These are phyloP conservation scores for Phytophthora pseudosyringae DNA, from an alignment of 352 stramenopile genomes.

Conservation along the genomic window DNA sequence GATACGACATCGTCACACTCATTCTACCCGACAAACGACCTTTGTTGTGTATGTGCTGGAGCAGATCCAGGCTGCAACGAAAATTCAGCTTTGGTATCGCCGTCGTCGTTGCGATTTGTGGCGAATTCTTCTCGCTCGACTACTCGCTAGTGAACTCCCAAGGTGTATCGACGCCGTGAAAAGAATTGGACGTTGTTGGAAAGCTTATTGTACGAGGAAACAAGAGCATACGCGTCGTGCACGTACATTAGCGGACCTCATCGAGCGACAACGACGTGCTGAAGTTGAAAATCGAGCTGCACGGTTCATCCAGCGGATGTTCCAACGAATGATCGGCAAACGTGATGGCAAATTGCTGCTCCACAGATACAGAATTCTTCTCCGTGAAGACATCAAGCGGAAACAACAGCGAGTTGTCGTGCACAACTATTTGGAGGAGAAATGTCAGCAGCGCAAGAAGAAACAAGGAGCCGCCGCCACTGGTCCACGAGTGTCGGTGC, in stretches of 20 bases:
- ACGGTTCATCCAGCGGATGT: constrained; percentile 44
- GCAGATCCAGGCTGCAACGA: constrained; percentile 30
- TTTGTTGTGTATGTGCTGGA: constrained; percentile 8
- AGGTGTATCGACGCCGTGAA: constrained; percentile 21
- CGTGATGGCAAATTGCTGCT: constrained; percentile 51
- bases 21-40: neutral
- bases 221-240: constrained; percentile 1
- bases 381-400: constrained; percentile 54
- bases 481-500: neutral
- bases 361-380: constrained; percentile 51
- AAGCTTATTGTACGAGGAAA: constrained; percentile 18
- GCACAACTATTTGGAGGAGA: constrained; percentile 56
- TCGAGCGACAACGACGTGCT: constrained; percentile 30
- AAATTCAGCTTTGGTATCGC: constrained; percentile 51
- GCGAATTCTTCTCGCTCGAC: constrained; percentile 25
- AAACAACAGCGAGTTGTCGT: constrained; percentile 60
- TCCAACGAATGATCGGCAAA: constrained; percentile 27
- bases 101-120: constrained; percentile 42
- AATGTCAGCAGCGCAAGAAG: constrained; percentile 40
- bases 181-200: constrained; percentile 36
- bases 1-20: constrained; percentile 4
- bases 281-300: constrained; percentile 37
- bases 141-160: constrained; percentile 46
- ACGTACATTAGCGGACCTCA: constrained; percentile 22
- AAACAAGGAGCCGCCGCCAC: constrained; percentile 23